phyloP scores from a whole-genome alignment of 371 early-diverging fungal species.

The Mortierella sp. region DNA sequence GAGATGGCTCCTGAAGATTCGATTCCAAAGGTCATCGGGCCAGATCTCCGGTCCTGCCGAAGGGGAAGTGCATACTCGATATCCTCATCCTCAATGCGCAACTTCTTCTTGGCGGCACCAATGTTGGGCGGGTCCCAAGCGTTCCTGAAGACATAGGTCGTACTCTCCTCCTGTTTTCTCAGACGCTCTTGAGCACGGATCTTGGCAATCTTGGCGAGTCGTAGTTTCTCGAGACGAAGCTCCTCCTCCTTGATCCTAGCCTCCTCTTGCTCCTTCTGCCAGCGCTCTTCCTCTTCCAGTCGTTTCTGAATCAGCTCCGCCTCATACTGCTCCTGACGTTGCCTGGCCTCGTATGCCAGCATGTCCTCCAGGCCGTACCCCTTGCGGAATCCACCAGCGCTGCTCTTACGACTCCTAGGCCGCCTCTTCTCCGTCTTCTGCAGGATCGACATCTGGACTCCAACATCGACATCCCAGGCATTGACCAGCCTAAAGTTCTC shows the following conservation, averaged over 20 bases:
- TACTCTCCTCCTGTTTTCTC: constrained; percentile 26
- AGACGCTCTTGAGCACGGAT: constrained; percentile 15
- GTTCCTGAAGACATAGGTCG: constrained; percentile 43
- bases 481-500: constrained; percentile 55
- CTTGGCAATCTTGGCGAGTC: constrained; percentile 22
- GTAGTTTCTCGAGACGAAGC: constrained; percentile 30
- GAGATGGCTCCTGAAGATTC: constrained; percentile 1
- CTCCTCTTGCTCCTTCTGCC: constrained; percentile 51
- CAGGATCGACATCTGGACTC: constrained; percentile 52
- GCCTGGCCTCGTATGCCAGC: constrained; percentile 49
- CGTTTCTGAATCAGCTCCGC: constrained; percentile 33
- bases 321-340: constrained; percentile 47
- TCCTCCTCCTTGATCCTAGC: constrained; percentile 52
- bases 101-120: constrained; percentile 40
- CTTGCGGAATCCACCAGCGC: constrained; percentile 49
- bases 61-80: constrained; percentile 46
- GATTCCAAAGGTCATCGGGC: constrained; percentile 2
- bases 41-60: constrained; percentile 37
- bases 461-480: constrained; percentile 55
- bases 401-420: constrained; percentile 54
- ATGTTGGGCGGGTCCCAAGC: constrained; percentile 54
- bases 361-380: constrained; percentile 55
- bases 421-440: constrained; percentile 51
- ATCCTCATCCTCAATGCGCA: constrained; percentile 54
- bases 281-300: constrained; percentile 47